These are phyloP conservation scores for Aegilops tauschii DNA, from an alignment of 176 grass and related monocot species.

Conservation along the genomic window DNA sequence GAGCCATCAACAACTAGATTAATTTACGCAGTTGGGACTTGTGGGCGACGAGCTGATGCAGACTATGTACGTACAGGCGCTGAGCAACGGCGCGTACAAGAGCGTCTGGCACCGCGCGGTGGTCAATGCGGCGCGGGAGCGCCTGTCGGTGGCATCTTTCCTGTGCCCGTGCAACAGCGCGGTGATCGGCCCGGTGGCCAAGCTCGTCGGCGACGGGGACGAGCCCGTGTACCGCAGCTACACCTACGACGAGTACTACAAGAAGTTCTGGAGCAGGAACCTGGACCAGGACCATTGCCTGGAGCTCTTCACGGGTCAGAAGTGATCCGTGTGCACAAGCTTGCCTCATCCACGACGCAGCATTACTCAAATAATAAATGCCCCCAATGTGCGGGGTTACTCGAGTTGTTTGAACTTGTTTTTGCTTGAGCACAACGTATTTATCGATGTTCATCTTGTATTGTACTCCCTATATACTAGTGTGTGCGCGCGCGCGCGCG, in stretches of 20 bases:
- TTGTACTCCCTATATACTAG: not conserved
- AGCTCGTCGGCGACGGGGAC: conserved; percentile 27
- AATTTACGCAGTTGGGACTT: not conserved
- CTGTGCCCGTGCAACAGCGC: conserved; percentile 80
- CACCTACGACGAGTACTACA: conserved; percentile 85
- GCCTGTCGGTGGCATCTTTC: conserved; percentile 93
- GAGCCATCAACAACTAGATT: not conserved
- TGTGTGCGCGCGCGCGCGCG: too few relatives aligned
- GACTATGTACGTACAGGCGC: conserved; percentile 23
- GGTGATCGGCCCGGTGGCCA: conserved; percentile 56
- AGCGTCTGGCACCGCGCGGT: conserved; percentile 91
- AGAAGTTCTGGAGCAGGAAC: conserved; percentile 75
- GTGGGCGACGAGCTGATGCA: not conserved
- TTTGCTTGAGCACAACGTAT: not conserved
- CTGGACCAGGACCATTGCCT: conserved; percentile 86
- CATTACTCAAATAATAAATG: not conserved
- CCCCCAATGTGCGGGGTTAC: not conserved
- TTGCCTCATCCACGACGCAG: too few relatives aligned
- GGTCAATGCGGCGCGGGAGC: conserved; percentile 62
- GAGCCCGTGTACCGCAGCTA: conserved; percentile 47
- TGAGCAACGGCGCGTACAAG: conserved; percentile 86
- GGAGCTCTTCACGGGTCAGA: conserved; percentile 49
- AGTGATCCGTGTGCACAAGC: too few relatives aligned
- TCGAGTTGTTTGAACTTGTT: not conserved
- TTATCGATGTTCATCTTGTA: not conserved